Evolutionary conservation across 2,329 filamentous ascomycete species (phyloP).

Genomic region (Fusarium pseudoanthophilum): DNA sequence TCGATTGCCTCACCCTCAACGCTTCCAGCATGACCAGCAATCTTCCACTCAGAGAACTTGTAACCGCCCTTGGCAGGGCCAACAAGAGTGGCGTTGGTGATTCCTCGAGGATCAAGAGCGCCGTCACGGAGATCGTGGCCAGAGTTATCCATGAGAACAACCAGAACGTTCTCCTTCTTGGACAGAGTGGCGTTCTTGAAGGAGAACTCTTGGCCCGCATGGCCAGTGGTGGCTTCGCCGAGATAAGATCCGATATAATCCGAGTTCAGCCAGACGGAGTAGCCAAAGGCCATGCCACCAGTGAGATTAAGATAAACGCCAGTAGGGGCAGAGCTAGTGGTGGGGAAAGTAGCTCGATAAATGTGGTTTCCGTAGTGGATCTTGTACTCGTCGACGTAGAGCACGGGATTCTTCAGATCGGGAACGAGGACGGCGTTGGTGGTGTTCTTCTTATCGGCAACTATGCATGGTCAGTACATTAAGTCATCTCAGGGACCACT

Average conservation of each 20-base stretch:
- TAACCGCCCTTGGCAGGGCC: constrained; percentile 46
- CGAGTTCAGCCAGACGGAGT: constrained; percentile 67
- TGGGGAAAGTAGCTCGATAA: constrained; percentile 63
- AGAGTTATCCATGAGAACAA: constrained; percentile 69
- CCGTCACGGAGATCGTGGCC: constrained; percentile 65
- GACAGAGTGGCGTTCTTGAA: constrained; percentile 62
- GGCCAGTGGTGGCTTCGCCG: constrained; percentile 56
- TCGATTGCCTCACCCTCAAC: constrained; percentile 62
- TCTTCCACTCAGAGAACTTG: constrained; percentile 65
- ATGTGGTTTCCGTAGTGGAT: constrained; percentile 65
- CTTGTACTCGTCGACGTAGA: constrained; percentile 68
- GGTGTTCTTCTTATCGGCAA: constrained; percentile 61
- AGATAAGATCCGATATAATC: constrained; percentile 65
- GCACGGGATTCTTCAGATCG: constrained; percentile 61
- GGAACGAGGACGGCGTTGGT: constrained; percentile 58
- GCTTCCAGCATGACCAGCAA: constrained; percentile 65
- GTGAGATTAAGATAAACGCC: constrained; percentile 62
- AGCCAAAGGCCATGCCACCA: constrained; percentile 66
- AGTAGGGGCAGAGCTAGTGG: constrained; percentile 49
- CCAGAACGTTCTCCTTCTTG: constrained; percentile 57
- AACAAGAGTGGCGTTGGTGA: constrained; percentile 63
- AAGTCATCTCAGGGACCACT: rapidly evolving
- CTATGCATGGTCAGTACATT: constrained; percentile 3
- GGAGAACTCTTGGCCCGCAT: constrained; percentile 55
- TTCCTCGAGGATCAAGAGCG: constrained; percentile 62